phyloP scores from a whole-genome alignment of 805 yeast genomes.

The Teunomyces lycoperdinae region DNA sequence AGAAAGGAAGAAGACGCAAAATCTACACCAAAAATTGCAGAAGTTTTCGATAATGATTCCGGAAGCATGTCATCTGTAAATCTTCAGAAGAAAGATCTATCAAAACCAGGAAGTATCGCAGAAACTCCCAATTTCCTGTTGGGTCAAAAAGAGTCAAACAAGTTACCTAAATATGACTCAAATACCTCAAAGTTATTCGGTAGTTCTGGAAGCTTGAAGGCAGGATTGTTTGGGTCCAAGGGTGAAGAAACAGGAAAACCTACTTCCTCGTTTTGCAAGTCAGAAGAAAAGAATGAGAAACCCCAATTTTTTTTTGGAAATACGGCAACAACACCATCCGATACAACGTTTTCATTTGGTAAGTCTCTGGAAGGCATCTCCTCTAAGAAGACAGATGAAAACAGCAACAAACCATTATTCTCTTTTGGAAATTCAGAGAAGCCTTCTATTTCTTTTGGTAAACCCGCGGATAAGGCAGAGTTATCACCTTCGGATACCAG shows the following conservation, averaged over 20 bases:
- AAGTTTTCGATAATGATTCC: not conserved
- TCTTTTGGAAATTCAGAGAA: constrained; percentile 15
- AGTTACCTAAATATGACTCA: not conserved
- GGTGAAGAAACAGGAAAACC: not conserved
- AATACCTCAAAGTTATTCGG: not conserved
- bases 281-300: constrained; percentile 11
- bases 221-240: not conserved
- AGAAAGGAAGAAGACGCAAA: constrained; percentile 8
- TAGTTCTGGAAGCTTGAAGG: not conserved
- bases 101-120: not conserved
- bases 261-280: not conserved
- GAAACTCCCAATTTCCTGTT: constrained; percentile 8
- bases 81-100: not conserved
- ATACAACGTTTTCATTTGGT: constrained; percentile 4
- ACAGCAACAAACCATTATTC: constrained; percentile 10
- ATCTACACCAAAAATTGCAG: not conserved
- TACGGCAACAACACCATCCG: not conserved
- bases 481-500: no score
- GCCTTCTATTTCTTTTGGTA: constrained; percentile 11
- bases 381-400: not conserved
- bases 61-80: not conserved
- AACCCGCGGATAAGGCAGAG: constrained; percentile 13
- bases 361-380: not conserved
- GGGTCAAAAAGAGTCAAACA: not conserved
- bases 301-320: constrained; percentile 7